A percentile compares a stretch with the other conserved stretches of the same genome.
These are phyloP conservation scores for Rhizopogon hawkerae DNA, from an alignment of 1,284 basidiomycete species.

Conservation along the genomic window DNA sequence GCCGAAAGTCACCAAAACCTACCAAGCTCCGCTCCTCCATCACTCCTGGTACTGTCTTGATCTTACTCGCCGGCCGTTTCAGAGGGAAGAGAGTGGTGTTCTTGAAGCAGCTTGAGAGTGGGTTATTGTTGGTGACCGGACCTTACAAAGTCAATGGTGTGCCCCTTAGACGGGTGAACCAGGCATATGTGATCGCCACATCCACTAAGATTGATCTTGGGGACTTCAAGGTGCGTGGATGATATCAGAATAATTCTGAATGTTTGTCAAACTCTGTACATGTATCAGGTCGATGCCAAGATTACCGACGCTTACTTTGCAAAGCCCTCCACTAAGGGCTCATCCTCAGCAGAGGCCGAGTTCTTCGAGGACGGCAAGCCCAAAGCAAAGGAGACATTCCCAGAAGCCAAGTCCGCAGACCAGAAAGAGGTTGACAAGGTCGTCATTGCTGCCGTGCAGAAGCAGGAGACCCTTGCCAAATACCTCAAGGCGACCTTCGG, in stretches of 20 bases:
- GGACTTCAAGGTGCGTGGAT: constrained; percentile 54
- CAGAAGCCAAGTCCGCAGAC: constrained; percentile 84
- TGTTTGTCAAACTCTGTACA: constrained; percentile 9
- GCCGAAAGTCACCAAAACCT: constrained; percentile 78
- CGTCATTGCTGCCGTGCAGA: constrained; percentile 83
- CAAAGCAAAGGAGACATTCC: constrained; percentile 85
- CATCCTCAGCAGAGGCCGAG: constrained; percentile 83
- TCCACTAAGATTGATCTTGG: constrained; percentile 90
- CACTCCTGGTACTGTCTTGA: constrained; percentile 92
- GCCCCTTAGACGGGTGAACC: constrained; percentile 95
- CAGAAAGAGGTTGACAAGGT: constrained; percentile 91
- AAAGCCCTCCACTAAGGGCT: constrained; percentile 67
- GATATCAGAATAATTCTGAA: constrained; percentile 5
- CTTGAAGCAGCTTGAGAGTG: constrained; percentile 93
- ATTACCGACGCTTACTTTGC: constrained; percentile 94
- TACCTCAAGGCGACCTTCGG: constrained; percentile 94
- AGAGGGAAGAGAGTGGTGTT: constrained; percentile 98
- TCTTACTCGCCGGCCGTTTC: constrained; percentile 97
- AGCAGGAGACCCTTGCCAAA: constrained; percentile 86
- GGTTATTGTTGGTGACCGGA: constrained; percentile 92
- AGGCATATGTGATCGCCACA: constrained; percentile 98
- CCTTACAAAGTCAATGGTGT: constrained; percentile 99
- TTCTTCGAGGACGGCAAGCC: constrained; percentile 94
- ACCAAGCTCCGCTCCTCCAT: constrained; percentile 81
- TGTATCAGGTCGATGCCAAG: constrained; percentile 69